These are phyloP conservation scores for Monosporozyma unispora DNA, from an alignment of 805 yeast genomes.

Conservation along the genomic window DNA sequence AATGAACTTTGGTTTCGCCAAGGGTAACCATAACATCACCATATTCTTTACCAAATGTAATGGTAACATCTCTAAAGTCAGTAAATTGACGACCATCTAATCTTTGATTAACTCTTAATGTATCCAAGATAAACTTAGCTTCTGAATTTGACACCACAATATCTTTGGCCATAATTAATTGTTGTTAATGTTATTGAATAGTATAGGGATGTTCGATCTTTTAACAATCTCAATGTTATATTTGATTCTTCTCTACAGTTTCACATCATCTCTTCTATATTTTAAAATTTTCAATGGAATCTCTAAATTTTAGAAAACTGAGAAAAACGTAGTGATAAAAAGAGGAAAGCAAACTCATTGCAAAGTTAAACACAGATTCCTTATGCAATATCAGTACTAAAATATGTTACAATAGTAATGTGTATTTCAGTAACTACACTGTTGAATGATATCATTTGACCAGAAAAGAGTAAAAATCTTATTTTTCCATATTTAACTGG, in stretches of 20 bases:
- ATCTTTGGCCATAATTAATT: constrained; percentile 44
- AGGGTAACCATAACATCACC: constrained; percentile 74
- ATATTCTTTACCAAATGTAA: constrained; percentile 57
- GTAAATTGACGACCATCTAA: constrained; percentile 61
- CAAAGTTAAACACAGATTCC: too few species aligned
- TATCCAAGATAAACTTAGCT: constrained; percentile 48
- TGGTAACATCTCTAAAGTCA: constrained; percentile 56
- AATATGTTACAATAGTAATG: too few species aligned
- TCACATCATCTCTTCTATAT: background rate
- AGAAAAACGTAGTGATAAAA: background rate
- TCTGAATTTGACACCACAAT: constrained; percentile 59
- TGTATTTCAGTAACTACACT: too few species aligned
- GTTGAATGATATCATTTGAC: too few species aligned
- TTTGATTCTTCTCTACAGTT: background rate
- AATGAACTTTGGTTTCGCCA: constrained; percentile 53
- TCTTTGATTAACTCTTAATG: constrained; percentile 54
- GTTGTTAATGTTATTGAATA: background rate
- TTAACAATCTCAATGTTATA: background rate
- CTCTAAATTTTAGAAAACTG: background rate
- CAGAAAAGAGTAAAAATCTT: too few species aligned
- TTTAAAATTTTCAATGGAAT: background rate
- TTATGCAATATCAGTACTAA: too few species aligned
- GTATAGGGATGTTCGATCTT: background rate
- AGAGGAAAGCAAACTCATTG: too few species aligned
- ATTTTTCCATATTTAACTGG: too few species aligned